Base-by-base conservation (phyloP, 768 basidiomycete genomes). In the Gyrodon lividus region DNA sequence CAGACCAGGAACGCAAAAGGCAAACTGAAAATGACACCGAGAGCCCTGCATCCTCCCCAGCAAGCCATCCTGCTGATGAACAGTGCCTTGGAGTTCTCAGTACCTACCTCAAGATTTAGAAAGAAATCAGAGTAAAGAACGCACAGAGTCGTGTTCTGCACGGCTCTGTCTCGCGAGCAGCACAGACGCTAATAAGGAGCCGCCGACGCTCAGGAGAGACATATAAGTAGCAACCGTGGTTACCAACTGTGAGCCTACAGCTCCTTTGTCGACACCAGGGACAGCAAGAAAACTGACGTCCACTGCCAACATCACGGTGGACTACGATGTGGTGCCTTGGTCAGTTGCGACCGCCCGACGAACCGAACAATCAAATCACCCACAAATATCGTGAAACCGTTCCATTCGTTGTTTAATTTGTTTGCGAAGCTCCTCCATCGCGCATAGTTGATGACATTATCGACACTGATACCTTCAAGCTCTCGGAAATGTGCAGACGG, bases 201-300 rank as follows among this genome's bases (percentile, higher is more conserved):
- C 69, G 20, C 74, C 54, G 43, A 63, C 69, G 20, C 66, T 58
- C 9, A 75, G 43, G 6, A 67, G 68, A 0, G 77, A 77, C 9
- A 72, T 50, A 42, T 74, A 77, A 48, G 67, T 71, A 7, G 70
- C 58, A 14, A 74, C 67, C 41, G 63, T 1, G 57, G 43, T 6
- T 50, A 65, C 9, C 66, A 40, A 42, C 14, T 43, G 40, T 7
- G 17, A 39, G 1, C 8, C 12, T 16, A 26, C 41, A n/a, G n/a
- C n/a, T n/a, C n/a, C n/a, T n/a, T n/a, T n/a, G n/a, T n/a, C n/a
- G n/a, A n/a, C n/a, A 31, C 69, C 66, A 14, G 75, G 75, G n/a
- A 83, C 79, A 9, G 78, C 75, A 8, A 84, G 61, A 55, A 82
- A 80, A 0, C 75, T 75, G 1, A 83, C 75, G 43, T 81, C 80